Conservation (phyloP, 331 rosid genomes). For the Spiraea crenata region DNA sequence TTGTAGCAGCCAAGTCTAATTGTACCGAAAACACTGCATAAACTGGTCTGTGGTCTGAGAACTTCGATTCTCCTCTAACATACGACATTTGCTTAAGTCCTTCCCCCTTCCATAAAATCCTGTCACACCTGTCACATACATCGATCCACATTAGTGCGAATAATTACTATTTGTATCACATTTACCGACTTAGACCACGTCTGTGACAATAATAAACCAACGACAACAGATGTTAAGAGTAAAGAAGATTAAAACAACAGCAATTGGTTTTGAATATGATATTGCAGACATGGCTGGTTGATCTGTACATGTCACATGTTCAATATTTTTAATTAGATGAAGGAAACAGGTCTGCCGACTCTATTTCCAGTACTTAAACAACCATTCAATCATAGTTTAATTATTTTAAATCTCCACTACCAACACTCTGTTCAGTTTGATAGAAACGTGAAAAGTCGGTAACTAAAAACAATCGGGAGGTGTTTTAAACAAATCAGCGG, state of each 20-base stretch:
- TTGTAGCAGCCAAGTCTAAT: conserved; percentile 39
- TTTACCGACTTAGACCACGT: not conserved
- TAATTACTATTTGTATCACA: not conserved
- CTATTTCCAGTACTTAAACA: conserved; percentile 4
- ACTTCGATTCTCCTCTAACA: conserved; percentile 79
- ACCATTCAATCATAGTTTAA: not conserved
- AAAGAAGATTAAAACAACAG: not conserved
- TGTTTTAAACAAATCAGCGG: not conserved
- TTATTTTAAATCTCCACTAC: not conserved
- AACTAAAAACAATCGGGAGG: not conserved
- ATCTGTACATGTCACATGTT: not conserved
- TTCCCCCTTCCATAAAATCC: conserved; percentile 93
- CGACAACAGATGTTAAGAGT: not conserved
- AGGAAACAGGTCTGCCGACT: conserved; percentile 13
- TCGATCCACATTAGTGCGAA: conserved; percentile 7
- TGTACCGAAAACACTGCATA: conserved; percentile 61
- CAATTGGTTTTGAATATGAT: conserved; percentile 13
- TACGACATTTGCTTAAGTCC: conserved; percentile 72
- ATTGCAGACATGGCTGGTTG: not conserved
- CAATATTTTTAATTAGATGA: not conserved
- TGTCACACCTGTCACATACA: conserved; percentile 64
- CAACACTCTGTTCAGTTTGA: not conserved
- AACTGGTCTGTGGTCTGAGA: conserved; percentile 97
- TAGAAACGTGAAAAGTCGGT: not conserved
- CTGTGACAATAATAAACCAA: not conserved